Evolutionary conservation across 495 filamentous ascomycete genomes (phyloP).

Genomic region (Physcia stellaris): DNA sequence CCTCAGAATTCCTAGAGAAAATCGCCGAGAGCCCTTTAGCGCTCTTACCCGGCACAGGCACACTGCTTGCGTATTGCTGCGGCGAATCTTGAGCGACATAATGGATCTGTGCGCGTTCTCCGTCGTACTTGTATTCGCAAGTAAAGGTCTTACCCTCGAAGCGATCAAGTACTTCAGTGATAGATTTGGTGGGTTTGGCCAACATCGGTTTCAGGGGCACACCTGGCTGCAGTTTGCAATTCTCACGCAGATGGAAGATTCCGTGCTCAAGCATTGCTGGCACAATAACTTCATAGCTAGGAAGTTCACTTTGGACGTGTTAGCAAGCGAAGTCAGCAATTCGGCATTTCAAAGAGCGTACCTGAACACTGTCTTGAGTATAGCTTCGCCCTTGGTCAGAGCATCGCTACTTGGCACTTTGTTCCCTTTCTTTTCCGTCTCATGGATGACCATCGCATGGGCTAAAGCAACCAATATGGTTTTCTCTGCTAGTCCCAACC

Average conservation of each 20-base stretch:
- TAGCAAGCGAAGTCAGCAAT: background rate
- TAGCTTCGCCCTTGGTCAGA: conserved; percentile 66
- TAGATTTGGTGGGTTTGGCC: conserved; percentile 97
- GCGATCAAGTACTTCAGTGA: conserved; percentile 91
- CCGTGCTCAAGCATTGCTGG: conserved; percentile 78
- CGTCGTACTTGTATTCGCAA: conserved; percentile 98
- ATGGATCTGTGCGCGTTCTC: conserved; percentile 93
- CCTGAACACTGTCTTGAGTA: conserved; percentile 85
- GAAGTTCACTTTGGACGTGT: conserved; percentile 51
- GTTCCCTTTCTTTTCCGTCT: conserved; percentile 49
- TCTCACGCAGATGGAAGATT: conserved; percentile 62
- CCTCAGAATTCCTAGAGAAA: conserved; percentile 93
- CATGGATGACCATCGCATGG: conserved; percentile 76
- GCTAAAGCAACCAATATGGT: conserved; percentile 80
- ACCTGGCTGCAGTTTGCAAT: conserved; percentile 87
- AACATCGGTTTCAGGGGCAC: conserved; percentile 97
- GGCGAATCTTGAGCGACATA: conserved; percentile 76
- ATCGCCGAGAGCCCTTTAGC: conserved; percentile 64
- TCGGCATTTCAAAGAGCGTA: conserved; percentile 22
- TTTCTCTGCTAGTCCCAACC: conserved; percentile 83
- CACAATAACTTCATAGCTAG: conserved; percentile 90
- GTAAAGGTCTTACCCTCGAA: conserved; percentile 94
- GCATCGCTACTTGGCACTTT: conserved; percentile 58
- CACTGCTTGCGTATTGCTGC: conserved; percentile 43
- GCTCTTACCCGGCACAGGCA: conserved; percentile 40